Evolutionary conservation across 352 stramenopile species (phyloP).

Genomic region (Pythium grandisporangium): DNA sequence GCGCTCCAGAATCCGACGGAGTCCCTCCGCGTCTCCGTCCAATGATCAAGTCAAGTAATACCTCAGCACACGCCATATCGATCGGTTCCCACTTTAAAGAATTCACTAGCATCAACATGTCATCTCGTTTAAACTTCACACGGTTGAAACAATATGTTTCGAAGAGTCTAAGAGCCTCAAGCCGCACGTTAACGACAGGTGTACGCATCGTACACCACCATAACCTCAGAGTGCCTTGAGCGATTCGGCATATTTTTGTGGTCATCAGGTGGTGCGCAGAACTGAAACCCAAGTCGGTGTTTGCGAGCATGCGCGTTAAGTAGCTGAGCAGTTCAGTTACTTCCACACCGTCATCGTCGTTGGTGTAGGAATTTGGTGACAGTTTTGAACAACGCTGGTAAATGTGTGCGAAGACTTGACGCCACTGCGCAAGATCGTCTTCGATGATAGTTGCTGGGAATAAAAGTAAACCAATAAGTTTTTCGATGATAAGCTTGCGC

Average conservation of each 20-base stretch:
- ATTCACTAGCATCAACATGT: constrained; percentile 56
- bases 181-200: constrained; percentile 30
- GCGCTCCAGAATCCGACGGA: too few species aligned
- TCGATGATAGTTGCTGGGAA: constrained; percentile 33
- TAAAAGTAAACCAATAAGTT: constrained; percentile 58
- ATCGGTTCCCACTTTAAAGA: constrained; percentile 43
- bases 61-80: constrained; percentile 26
- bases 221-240: constrained; percentile 49
- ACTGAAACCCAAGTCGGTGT: constrained; percentile 9
- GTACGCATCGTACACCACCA: constrained; percentile 58
- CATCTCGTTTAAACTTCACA: constrained; percentile 37
- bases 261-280: constrained; percentile 18
- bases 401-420: constrained; percentile 59
- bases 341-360: constrained; percentile 21
- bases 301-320: constrained; percentile 32
- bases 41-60: constrained; percentile 59
- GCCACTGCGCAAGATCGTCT: constrained; percentile 31
- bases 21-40: constrained; percentile 24
- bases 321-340: constrained; percentile 61
- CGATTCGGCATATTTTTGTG: constrained; percentile 35
- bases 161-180: constrained; percentile 54
- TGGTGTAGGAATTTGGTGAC: constrained; percentile 2
- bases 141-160: constrained; percentile 65
- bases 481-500: constrained; percentile 43
- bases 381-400: constrained; percentile 30